Evolutionary conservation across 1,284 basidiomycete species (phyloP).

Genomic region (Melampsora medusae): DNA sequence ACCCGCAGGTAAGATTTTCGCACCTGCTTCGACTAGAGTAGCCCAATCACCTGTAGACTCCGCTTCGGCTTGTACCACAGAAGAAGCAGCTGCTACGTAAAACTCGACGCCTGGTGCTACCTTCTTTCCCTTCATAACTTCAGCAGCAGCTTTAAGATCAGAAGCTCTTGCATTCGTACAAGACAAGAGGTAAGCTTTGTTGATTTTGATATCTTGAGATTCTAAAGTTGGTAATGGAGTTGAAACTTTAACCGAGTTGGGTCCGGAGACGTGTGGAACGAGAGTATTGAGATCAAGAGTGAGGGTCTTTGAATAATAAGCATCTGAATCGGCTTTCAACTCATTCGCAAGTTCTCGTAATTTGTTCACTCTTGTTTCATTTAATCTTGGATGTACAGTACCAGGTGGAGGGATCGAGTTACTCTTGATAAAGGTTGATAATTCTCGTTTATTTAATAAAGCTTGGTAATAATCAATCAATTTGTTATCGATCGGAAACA

Average conservation of each 20-base stretch:
- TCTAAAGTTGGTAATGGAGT: conserved; percentile 82
- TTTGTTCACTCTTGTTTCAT: conserved; percentile 66
- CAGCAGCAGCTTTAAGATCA: conserved; percentile 86
- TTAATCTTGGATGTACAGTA: conserved; percentile 76
- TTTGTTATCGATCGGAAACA: conserved; percentile 87
- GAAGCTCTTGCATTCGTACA: conserved; percentile 97
- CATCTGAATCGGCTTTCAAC: conserved; percentile 72
- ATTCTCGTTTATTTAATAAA: conserved; percentile 72
- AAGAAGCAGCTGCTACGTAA: conserved; percentile 93
- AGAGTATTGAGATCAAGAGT: conserved; percentile 89
- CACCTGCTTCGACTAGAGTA: conserved; percentile 77
- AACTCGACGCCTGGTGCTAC: conserved; percentile 90
- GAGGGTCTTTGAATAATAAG: conserved; percentile 82
- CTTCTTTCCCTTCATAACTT: conserved; percentile 77
- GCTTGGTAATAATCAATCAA: conserved; percentile 84
- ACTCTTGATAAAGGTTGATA: conserved; percentile 67
- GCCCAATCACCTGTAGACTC: conserved; percentile 87
- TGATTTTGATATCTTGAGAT: conserved; percentile 72
- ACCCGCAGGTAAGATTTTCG: conserved; percentile 86
- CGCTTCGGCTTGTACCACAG: conserved; percentile 83
- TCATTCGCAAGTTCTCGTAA: conserved; percentile 62
- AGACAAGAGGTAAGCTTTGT: conserved; percentile 97
- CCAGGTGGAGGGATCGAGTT: conserved; percentile 64
- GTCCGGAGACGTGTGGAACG: conserved; percentile 91
- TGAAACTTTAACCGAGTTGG: conserved; percentile 94